Conservation (phyloP, 2,329 filamentous ascomycete species). For the Phoma sp. region DNA sequence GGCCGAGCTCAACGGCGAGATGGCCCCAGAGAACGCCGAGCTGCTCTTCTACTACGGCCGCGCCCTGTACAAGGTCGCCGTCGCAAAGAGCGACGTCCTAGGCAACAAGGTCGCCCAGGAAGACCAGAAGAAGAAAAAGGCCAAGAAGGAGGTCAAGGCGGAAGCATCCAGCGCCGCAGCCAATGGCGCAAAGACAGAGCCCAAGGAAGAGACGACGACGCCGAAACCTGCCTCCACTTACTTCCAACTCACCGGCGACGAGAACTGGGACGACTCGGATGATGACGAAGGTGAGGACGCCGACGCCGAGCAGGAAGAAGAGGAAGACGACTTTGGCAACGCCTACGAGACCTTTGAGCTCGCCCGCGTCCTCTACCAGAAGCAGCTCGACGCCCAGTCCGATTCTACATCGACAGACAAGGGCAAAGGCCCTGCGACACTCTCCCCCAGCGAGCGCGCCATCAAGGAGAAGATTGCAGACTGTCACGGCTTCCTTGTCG, state of each 20-base stretch:
- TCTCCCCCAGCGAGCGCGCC: conserved; percentile 39
- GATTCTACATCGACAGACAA: conserved; percentile 47
- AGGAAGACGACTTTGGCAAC: conserved; percentile 68
- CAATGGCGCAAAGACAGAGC: conserved; percentile 48
- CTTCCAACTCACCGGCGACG: conserved; percentile 93
- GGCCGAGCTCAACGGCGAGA: conserved; percentile 89
- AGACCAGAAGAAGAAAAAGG: conserved; percentile 61
- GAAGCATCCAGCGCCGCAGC: conserved; percentile 39
- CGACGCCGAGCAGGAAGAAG: conserved; percentile 57
- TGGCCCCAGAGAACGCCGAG: conserved; percentile 88
- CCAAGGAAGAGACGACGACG: conserved; percentile 56
- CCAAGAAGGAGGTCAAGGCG: conserved; percentile 54
- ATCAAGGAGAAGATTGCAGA: conserved; percentile 85
- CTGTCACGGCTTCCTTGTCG: conserved; percentile 90
- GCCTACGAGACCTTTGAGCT: conserved; percentile 71
- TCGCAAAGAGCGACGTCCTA: conserved; percentile 92
- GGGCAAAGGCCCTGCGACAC: conserved; percentile 56
- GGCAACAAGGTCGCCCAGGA: conserved; percentile 76
- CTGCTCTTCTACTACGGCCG: conserved; percentile 94
- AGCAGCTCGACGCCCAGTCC: conserved; percentile 60
- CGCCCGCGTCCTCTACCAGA: conserved; percentile 65
- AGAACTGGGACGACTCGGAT: conserved; percentile 83
- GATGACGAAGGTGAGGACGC: conserved; percentile 65
- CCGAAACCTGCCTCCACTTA: conserved; percentile 69
- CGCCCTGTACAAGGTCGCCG: conserved; percentile 90